phyloP scores from a whole-genome alignment of 1,139 yeast genomes.

The Arxiozyma slooffiae region DNA sequence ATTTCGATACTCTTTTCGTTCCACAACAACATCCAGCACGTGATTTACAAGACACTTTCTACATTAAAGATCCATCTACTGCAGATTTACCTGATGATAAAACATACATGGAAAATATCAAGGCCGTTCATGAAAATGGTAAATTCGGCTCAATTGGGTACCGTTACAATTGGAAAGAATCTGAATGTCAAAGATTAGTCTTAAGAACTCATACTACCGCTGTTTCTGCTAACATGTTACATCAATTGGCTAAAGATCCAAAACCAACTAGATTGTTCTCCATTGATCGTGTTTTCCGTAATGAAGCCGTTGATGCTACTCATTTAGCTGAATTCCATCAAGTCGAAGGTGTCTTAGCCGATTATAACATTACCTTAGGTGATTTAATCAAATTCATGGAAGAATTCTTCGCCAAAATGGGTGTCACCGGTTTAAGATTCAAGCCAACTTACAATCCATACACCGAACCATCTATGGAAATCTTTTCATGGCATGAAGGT shows the following conservation, averaged over 20 bases:
- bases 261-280: constrained; percentile 88
- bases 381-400: constrained; percentile 98
- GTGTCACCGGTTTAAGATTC: constrained; percentile 87
- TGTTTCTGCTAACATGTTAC: constrained; percentile 78
- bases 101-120: constrained; percentile 66
- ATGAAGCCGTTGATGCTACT: constrained; percentile 99
- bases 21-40: constrained; percentile 99
- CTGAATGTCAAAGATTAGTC: constrained; percentile 83
- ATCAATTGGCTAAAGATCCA: constrained; percentile 80
- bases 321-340: constrained; percentile 99
- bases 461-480: constrained; percentile 98
- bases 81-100: constrained; percentile 78
- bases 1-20: constrained; percentile 87
- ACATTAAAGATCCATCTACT: constrained; percentile 78
- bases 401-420: constrained; percentile 94
- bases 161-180: constrained; percentile 93
- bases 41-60: constrained; percentile 96
- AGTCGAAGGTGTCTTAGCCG: constrained; percentile 98
- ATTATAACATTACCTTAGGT: constrained; percentile 87
- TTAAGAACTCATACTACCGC: constrained; percentile 97
- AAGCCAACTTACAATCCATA: constrained; percentile 98
- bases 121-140: constrained; percentile 80
- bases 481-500: constrained; percentile 93
- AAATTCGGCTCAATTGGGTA: constrained; percentile 93
- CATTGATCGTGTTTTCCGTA: constrained; percentile 97